Conservation (phyloP, 768 basidiomycete genomes). For the Neoboletus subvelutipes region DNA sequence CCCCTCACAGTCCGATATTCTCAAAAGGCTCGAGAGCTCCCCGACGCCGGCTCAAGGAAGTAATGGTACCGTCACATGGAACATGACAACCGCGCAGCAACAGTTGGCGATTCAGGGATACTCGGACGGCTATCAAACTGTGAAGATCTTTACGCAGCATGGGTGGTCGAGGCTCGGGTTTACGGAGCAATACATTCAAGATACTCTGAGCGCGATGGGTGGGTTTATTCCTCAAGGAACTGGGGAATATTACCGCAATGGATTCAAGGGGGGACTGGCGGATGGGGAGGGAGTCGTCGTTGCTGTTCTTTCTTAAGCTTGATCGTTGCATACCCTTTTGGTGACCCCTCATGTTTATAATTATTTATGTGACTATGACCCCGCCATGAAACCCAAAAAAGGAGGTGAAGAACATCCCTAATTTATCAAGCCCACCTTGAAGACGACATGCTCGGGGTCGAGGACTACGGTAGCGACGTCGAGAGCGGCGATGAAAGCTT, state of each 20-base stretch:
- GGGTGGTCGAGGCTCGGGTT: constrained; percentile 58
- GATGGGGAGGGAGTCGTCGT: constrained; percentile 16
- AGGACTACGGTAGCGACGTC: constrained; percentile 73
- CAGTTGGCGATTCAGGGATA: constrained; percentile 43
- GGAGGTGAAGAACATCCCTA: not conserved
- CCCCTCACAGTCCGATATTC: constrained; percentile 15
- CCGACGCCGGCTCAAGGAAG: not conserved
- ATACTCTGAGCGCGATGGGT: constrained; percentile 35
- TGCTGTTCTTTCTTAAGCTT: constrained; percentile 12
- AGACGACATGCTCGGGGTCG: constrained; percentile 65
- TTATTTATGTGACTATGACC: not conserved
- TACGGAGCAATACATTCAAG: constrained; percentile 55
- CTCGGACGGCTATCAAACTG: constrained; percentile 56
- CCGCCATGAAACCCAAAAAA: not conserved
- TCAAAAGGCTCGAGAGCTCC: constrained; percentile 4
- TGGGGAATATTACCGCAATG: constrained; percentile 9
- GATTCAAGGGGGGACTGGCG: constrained; percentile 15
- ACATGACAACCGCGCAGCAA: constrained; percentile 10
- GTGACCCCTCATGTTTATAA: not conserved
- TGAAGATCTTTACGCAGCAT: constrained; percentile 51
- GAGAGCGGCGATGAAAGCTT: constrained; percentile 51
- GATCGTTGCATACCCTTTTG: not conserved
- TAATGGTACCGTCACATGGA: not conserved
- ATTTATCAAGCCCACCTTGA: not conserved
- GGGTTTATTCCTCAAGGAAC: constrained; percentile 9